Base-by-base conservation (phyloP, 257 asterid species). In the Solanum habrochaites region DNA sequence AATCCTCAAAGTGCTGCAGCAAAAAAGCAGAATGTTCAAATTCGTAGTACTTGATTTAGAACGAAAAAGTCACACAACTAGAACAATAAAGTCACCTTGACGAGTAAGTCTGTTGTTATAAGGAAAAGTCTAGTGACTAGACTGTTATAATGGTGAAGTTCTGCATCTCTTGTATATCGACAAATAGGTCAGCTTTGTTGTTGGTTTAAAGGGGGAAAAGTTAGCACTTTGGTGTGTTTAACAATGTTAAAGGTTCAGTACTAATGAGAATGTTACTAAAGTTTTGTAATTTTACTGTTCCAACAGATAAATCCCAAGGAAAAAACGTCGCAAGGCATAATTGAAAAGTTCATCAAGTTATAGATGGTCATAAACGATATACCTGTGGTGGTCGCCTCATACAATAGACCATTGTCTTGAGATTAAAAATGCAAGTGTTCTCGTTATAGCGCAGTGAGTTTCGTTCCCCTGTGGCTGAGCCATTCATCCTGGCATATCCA, bases 331-430 rank as follows among this genome's bases (percentile, higher is more conserved):
- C 21, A 20, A 23, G 72, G 52, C 71, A 47, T 72, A 85, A 69
- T 31, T 49, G 52, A 27, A 32, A 70, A 70, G 25, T 23, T 85
- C 11, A 25, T 39, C 0, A 15, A 49, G 56, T 58, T 32, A 71
- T 47, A 49, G 83, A 72, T 71, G 83, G 49, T 52, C 87, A 85
- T 85, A 69, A 81, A 31, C 21, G 6, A 67, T 13, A 67, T 85
- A 85, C 87, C 87, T 72, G 87, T 11, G 92, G 90, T 18, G 90
- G 88, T 16, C 78, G 85, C 71, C 86, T 58, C 42, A 90, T 83
- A 12, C 80, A 77, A 52, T 72, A 90, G 12, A 85, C 88, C 90
- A 90, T 90, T 25, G 90, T 88, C 83, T 85, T 88, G 13, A 90
- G 80, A n/a, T 88, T 80, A 35, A 45, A 37, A 85, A 90, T 82